Evolutionary conservation across 2,329 filamentous ascomycete species (phyloP), one percentile per base, ranked within the genome.

Genomic region (Aspergillus jensenii): DNA sequence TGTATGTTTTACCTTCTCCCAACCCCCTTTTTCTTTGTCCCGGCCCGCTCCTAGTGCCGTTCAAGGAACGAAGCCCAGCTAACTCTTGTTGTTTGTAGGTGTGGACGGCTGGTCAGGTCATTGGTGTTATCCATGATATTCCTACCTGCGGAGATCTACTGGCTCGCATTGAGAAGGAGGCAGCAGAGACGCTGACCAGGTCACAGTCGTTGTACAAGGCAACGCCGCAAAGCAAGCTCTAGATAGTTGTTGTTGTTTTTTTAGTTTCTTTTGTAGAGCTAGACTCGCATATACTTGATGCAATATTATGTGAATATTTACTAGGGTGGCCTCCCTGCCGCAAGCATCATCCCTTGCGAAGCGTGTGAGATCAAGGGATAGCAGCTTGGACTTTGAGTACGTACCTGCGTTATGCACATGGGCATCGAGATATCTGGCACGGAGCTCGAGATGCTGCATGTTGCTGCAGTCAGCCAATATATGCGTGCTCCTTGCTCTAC

Each of bases 61-160:
- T 44, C 43, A 37, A 27, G 40, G 27, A 39, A 43, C 8, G 19
- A 48, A 40, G 9, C 17, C n/a, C 9, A 51, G 47, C 59, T 67
- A 54, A 67, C 55, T 41, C 21, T 11, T n/a, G 8, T 27, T n/a
- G 8, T 27, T 12, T 61, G 47, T 54, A 93, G 90, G 90, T 97
- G 40, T 99, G 95, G 95, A 98, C 95, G 19, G 92, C 93, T 8
- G 95, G 95, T 11, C 93, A 97, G 74, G 93, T 98, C 65, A 96
- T 99, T 64, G 90, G 90, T 6, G 74, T 95, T 56, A 95, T 95
- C 61, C 86, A 93, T 66, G 90, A 95, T 67, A 90, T 93, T 55
- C 90, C 90, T 8, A 90, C 88, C 0, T 93, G 90, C 69, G 83
- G 83, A 47, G 86, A 78, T 1, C 78, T 95, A 25, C 78, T 92